Evolutionary conservation across 805 yeast species (phyloP), one percentile per base, ranked within the genome.

Genomic region (Cyberlindnera bimundalis): DNA sequence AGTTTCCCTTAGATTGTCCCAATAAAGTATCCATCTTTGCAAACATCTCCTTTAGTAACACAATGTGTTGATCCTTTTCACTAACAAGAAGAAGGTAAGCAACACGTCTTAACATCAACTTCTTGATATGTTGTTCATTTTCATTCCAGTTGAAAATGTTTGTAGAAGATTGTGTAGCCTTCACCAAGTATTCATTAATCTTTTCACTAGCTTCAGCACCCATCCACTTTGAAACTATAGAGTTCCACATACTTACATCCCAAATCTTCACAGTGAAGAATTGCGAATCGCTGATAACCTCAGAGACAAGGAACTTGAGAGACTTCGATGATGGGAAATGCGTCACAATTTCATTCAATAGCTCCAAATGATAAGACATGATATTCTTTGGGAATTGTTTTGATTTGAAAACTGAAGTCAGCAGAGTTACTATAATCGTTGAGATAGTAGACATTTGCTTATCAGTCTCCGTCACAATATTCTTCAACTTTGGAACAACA

Each of bases 271-370:
- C 53, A 2, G 53, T 55, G 53, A 88, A 80, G 50, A 87, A 79
- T 16, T 65, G 64, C 10, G 69, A 43, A 55, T 85, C 96, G 55
- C 73, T 69, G 41, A 86, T 71, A 0, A 78, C 60, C 35, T 91
- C 98, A 30, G 65, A 67, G 1, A 89, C 71, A 17, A 79, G 45
- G 3, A 70, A 56, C 52, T 75, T 83, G 95, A 96, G 85, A 2
- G 62, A 67, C 53, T 72, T 82, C 44, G 61, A 62, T 52, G 43
- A 70, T 35, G 56, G 57, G 14, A 29, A 51, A 21, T 55, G 35
- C 13, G 47, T 50, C 3, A 64, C 47, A 12, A 63, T 35, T 7
- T 50, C 60, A 29, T 48, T 60, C 16, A 83, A 52, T 17, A 88
- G 61, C 2, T 66, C 60, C 14, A 82, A 40, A 2, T 74, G 66